phyloP scores from a whole-genome alignment of 2,329 filamentous ascomycete genomes.

The Ilyonectria sp. region DNA sequence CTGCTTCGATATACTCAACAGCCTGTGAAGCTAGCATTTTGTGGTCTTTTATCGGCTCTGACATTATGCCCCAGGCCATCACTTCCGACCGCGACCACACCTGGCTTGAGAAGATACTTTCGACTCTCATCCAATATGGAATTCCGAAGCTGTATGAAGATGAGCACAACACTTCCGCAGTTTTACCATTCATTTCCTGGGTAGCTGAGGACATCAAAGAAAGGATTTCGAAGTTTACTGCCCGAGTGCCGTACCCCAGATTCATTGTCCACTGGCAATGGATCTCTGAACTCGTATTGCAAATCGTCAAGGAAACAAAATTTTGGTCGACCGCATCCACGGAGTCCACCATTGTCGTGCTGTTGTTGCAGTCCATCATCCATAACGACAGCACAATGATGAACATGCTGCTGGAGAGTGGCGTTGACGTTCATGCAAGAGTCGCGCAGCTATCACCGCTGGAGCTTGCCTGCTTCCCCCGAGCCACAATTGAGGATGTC shows the following conservation, averaged over 20 bases:
- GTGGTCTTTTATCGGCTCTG: neutral
- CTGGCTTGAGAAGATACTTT: neutral
- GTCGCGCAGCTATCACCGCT: neutral
- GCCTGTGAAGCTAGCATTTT: neutral
- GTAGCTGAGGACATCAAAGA: neutral
- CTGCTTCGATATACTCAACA: neutral
- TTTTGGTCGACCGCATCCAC: neutral
- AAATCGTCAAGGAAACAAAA: neutral
- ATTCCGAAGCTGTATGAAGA: neutral
- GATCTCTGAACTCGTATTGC: neutral
- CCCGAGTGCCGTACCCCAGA: accelerated
- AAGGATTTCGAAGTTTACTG: neutral
- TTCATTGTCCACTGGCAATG: neutral
- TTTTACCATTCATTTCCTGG: neutral
- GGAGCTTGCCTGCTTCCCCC: constrained; percentile 13
- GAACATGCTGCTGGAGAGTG: neutral
- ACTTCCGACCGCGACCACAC: neutral
- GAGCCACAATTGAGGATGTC: too few species aligned
- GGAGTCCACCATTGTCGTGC: neutral
- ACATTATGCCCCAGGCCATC: neutral
- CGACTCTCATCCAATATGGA: neutral
- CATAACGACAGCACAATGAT: constrained; percentile 6
- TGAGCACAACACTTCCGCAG: neutral
- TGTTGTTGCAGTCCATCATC: constrained; percentile 2
- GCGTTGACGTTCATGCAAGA: neutral